These are phyloP conservation scores for Nakazawaea populi DNA, from an alignment of 805 yeast species.

Conservation along the genomic window DNA sequence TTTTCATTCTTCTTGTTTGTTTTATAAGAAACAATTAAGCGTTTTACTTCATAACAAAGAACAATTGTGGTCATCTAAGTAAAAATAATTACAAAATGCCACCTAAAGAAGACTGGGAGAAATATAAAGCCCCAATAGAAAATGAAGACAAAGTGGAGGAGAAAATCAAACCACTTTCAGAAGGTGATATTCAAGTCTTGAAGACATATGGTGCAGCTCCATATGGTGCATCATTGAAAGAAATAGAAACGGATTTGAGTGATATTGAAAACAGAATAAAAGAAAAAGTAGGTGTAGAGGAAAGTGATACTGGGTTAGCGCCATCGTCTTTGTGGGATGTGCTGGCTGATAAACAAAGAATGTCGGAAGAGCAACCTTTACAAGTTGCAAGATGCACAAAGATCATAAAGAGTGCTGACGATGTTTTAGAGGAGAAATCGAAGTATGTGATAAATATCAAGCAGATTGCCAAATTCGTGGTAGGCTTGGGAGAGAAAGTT, in stretches of 20 bases:
- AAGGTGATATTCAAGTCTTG: conserved; percentile 95
- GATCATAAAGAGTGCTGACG: conserved; percentile 67
- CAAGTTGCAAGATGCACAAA: conserved; percentile 99
- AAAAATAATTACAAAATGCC: conserved; percentile 50
- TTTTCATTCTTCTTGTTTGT: too few relatives aligned
- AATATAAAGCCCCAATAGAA: conserved; percentile 84
- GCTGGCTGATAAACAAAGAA: conserved; percentile 89
- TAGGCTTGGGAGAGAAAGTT: conserved; percentile 92
- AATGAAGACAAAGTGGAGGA: conserved; percentile 55
- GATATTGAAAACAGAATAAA: conserved; percentile 82
- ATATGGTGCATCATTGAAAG: conserved; percentile 74
- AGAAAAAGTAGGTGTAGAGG: conserved; percentile 91
- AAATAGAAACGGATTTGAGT: conserved; percentile 81
- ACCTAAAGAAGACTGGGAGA: conserved; percentile 98
- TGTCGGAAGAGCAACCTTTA: conserved; percentile 90
- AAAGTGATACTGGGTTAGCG: conserved; percentile 96
- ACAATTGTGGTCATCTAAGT: too few relatives aligned
- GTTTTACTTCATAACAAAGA: too few relatives aligned
- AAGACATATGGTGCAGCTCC: conserved; percentile 98
- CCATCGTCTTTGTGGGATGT: conserved; percentile 98
- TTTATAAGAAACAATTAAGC: too few relatives aligned
- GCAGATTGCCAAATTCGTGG: conserved; percentile 97
- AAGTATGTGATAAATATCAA: conserved; percentile 95
- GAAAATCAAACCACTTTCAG: conserved; percentile 80
- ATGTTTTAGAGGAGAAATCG: conserved; percentile 58